A percentile compares a stretch with the other conserved stretches of the same genome.
Conservation (phyloP, 352 stramenopile genomes). For the Pythium chondricola region DNA sequence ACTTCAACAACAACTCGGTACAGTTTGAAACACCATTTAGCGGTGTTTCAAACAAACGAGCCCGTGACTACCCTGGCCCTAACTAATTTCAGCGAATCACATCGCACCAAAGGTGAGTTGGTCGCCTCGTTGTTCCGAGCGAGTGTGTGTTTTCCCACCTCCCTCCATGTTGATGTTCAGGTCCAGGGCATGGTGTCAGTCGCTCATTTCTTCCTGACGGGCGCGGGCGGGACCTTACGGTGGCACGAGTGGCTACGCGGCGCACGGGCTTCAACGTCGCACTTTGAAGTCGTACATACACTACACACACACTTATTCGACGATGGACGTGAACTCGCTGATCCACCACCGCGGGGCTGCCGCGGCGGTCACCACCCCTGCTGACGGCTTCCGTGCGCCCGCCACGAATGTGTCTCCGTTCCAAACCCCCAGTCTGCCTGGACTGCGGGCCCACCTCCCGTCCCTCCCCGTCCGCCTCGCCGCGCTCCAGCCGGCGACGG, state of each 20-base stretch:
- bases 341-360: conserved; percentile 31
- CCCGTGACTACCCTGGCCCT: neutral
- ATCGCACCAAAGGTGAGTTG: neutral
- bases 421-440: conserved; percentile 22
- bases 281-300: conserved; percentile 18
- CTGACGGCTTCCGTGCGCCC: conserved; percentile 19
- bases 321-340: conserved; percentile 75
- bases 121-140: conserved; percentile 8
- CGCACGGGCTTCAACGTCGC: conserved; percentile 23
- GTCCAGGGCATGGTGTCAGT: conserved; percentile 24
- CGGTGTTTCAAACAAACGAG: conserved; percentile 14
- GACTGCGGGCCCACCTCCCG: conserved; percentile 38
- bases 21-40: conserved; percentile 24
- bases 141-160: conserved; percentile 10
- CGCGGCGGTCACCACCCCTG: neutral
- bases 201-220: conserved; percentile 25
- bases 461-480: conserved; percentile 38
- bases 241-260: conserved; percentile 20
- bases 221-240: conserved; percentile 10
- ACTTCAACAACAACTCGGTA: conserved; percentile 40
- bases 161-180: conserved; percentile 26
- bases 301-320: conserved; percentile 1
- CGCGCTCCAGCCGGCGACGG: conserved; percentile 17
- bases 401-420: conserved; percentile 26
- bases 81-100: conserved; percentile 13